Evolutionary conservation across 169 alveolate species (phyloP).

Genomic region (Plasmodium cynomolgi): DNA sequence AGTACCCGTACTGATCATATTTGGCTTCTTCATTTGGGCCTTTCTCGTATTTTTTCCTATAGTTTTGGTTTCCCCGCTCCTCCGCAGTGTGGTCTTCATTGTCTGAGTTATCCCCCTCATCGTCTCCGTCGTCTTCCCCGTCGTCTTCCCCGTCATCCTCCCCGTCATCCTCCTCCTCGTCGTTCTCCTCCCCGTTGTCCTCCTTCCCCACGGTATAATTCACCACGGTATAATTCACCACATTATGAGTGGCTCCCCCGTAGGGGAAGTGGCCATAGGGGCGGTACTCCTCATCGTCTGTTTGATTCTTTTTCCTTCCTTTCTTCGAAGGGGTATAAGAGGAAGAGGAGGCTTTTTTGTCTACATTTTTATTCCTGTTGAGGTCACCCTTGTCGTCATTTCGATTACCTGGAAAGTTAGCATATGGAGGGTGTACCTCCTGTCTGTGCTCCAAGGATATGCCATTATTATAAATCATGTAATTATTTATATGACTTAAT

Average conservation of each 20-base stretch:
- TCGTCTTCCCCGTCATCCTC: background rate
- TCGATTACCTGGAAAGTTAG: background rate
- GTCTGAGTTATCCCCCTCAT: background rate
- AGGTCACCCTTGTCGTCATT: background rate
- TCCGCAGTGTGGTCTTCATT: background rate
- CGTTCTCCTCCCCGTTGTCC: constrained; percentile 1
- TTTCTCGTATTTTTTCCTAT: background rate
- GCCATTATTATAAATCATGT: background rate
- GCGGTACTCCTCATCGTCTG: constrained; percentile 16
- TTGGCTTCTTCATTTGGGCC: background rate
- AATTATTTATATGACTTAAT: background rate
- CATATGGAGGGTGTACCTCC: background rate
- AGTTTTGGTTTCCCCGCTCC: background rate
- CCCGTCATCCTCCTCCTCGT: background rate
- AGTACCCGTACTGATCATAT: background rate
- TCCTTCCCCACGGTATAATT: too few species aligned
- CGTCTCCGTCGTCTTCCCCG: background rate
- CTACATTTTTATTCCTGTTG: background rate
- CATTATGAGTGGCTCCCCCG: background rate
- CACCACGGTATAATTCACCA: background rate
- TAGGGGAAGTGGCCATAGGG: background rate
- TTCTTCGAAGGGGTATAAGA: background rate
- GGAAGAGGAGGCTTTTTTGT: background rate
- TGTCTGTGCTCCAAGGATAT: background rate
- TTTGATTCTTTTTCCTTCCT: background rate